Conservation (phyloP, 768 basidiomycete species). For the Leccinum subtestaceum region DNA sequence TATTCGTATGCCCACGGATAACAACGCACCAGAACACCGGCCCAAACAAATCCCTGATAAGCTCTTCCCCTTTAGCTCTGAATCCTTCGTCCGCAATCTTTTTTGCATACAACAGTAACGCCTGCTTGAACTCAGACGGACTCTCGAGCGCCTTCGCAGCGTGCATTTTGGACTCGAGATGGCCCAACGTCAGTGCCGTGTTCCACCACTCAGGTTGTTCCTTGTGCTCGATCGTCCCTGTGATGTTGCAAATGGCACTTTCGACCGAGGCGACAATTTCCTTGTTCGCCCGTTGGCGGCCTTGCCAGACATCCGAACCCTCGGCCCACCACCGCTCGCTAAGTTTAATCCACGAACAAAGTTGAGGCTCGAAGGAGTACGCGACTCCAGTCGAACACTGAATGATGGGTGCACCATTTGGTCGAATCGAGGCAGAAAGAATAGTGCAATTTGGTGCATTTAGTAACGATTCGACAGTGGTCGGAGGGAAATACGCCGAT, state of each 20-base stretch:
- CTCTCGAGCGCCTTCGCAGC: conserved; percentile 76
- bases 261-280: conserved; percentile 54
- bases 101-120: conserved; percentile 73
- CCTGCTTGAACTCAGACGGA: conserved; percentile 79
- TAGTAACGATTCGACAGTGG: conserved; percentile 60
- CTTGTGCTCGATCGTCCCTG: conserved; percentile 36
- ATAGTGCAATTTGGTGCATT: conserved; percentile 57
- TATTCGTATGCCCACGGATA: not conserved
- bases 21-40: conserved; percentile 81
- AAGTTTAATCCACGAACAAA: conserved; percentile 71
- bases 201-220: conserved; percentile 77
- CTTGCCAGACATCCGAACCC: conserved; percentile 82
- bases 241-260: conserved; percentile 52
- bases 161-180: conserved; percentile 81
- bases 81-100: conserved; percentile 89
- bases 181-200: conserved; percentile 79
- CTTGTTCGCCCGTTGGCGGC: conserved; percentile 53
- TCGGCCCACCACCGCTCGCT: conserved; percentile 83
- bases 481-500: conserved; percentile 60
- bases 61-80: conserved; percentile 82
- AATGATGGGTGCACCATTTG: conserved; percentile 79
- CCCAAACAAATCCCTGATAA: conserved; percentile 86
- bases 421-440: conserved; percentile 61
- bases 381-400: conserved; percentile 74
- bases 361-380: conserved; percentile 71